Conservation (phyloP, 2,329 filamentous ascomycete genomes). For the Curvularia hawaiiensis region DNA sequence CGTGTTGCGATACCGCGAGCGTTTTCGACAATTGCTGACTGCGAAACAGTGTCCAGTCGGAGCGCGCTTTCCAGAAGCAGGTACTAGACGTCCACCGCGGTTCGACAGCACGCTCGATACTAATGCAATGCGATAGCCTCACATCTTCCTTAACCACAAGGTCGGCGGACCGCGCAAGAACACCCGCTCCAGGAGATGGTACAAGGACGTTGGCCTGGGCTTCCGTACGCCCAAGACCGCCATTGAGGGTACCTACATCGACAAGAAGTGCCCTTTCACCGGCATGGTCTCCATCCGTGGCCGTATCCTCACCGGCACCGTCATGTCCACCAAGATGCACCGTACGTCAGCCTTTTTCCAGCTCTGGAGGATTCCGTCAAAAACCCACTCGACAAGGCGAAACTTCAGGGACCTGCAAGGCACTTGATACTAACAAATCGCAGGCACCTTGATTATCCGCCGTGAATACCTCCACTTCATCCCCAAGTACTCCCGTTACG, state of each 20-base stretch:
- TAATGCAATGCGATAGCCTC: slow-evolving; percentile 70
- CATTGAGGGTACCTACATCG: slow-evolving; percentile 99
- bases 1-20: slow-evolving; percentile 23
- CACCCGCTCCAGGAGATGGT: slow-evolving; percentile 76
- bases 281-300: slow-evolving; percentile 99
- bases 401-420: slow-evolving; percentile 12
- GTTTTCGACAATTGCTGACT: slow-evolving; percentile 31
- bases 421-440: slow-evolving; percentile 22
- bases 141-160: slow-evolving; percentile 99
- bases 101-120: slow-evolving; percentile 27
- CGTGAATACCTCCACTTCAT: slow-evolving; percentile 99
- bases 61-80: slow-evolving; percentile 98
- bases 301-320: slow-evolving; percentile 99
- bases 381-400: not conserved
- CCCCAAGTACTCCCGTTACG: slow-evolving; percentile 99
- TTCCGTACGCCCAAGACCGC: slow-evolving; percentile 98
- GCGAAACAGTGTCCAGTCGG: slow-evolving; percentile 90
- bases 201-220: slow-evolving; percentile 99
- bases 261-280: slow-evolving; percentile 99
- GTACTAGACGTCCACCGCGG: slow-evolving; percentile 35
- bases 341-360: slow-evolving; percentile 54
- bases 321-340: slow-evolving; percentile 99
- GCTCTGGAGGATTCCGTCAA: not conserved
- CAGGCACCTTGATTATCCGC: slow-evolving; percentile 89
- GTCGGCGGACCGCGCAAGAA: slow-evolving; percentile 65